Evolutionary conservation across 768 basidiomycete species (phyloP), one percentile per base, ranked within the genome.

Genomic region (Pisolithus albus): DNA sequence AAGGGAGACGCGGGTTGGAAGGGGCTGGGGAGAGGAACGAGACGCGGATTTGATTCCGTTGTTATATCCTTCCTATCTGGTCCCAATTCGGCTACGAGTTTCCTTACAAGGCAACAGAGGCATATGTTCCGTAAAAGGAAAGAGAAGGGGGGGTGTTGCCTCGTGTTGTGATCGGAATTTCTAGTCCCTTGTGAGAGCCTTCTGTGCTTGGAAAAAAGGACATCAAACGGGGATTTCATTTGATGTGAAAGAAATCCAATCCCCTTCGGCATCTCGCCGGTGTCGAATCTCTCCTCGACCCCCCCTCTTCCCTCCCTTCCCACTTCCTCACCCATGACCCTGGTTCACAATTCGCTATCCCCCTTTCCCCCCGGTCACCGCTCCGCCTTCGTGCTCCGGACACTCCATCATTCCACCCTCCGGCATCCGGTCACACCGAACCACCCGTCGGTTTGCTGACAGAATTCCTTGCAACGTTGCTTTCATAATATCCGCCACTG

Each of bases 121-220:
- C 63, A 0, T 60, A 48, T 53, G 21, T 1, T 0, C 44, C 47
- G 23, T 5, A 58, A 45, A 46, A 46, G 58, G 61, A 13, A 64
- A 51, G 57, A 52, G 39, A 26, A 55, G 63, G 45, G 61, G 57
- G 60, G 59, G 48, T 47, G 52, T 18, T 52, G 64, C 65, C 66
- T 67, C 66, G 67, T 67, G 67, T 62, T 47, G 47, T 53, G 40
- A 54, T 54, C 66, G 65, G 65, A 18, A 50, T 59, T 56, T 69
- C 42, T 66, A 61, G 65, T 59, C 61, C 67, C 67, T 67, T 63
- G 36, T 56, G 60, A 26, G 8, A 34, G 11, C 34, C 55, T 56
- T 56, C 47, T 53, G 30, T 41, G 26, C 47, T 10, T 36, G 24
- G 46, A 56, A 24, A 50, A 43, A 36, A 49, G 55, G 49, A 32